Evolutionary conservation across 306 rosid genomes (phyloP).

Genomic region (Betula pendula): DNA sequence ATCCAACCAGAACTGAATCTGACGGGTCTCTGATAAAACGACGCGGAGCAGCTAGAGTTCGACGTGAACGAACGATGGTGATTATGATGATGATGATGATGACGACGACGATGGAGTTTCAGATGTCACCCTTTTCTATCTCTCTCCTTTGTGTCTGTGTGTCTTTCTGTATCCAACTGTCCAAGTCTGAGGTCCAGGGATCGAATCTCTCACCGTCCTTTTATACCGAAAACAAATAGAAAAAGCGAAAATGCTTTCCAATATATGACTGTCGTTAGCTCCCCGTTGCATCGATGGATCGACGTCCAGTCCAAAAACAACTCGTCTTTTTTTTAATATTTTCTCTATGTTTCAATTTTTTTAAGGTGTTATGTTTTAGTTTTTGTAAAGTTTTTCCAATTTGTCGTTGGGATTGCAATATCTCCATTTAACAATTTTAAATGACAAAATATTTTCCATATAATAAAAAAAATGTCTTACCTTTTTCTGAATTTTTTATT

Average conservation of each 20-base stretch:
- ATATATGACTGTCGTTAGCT: neutral
- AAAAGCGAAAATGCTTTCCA: neutral
- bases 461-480: too few relatives aligned
- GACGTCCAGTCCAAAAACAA: neutral
- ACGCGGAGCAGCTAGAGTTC: constrained; percentile 40
- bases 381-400: too few relatives aligned
- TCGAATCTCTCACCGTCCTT: constrained; percentile 51
- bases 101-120: neutral
- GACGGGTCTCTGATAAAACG: constrained; percentile 34
- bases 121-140: constrained; percentile 1
- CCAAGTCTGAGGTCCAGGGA: constrained; percentile 40
- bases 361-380: too few relatives aligned
- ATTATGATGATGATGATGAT: neutral
- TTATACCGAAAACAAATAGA: too few relatives aligned
- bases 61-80: constrained; percentile 28
- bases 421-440: too few relatives aligned
- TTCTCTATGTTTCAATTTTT: too few relatives aligned
- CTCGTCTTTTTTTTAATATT: too few relatives aligned
- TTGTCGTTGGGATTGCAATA: too few relatives aligned
- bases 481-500: too few relatives aligned
- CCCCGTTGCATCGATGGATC: neutral
- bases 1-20: constrained; percentile 48
- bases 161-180: constrained; percentile 43
- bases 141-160: constrained; percentile 15
- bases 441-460: too few relatives aligned